These are phyloP conservation scores for Pythium phragmitis DNA, from an alignment of 352 stramenopile genomes.

Conservation along the genomic window DNA sequence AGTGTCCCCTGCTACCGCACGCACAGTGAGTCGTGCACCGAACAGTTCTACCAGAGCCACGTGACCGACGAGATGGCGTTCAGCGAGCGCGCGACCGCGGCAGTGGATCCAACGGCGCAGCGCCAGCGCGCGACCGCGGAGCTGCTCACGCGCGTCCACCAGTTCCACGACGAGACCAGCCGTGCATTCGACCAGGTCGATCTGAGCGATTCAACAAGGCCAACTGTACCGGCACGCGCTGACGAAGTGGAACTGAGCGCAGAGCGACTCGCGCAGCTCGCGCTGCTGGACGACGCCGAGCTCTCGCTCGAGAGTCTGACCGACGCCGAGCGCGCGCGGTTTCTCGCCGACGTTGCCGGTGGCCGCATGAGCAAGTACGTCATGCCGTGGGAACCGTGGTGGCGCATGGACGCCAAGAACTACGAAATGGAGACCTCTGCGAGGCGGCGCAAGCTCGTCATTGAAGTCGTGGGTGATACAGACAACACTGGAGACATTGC, in stretches of 20 bases:
- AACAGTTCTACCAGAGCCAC: slow-evolving; percentile 76
- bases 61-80: slow-evolving; percentile 59
- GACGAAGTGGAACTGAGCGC: slow-evolving; percentile 31
- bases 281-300: slow-evolving; percentile 41
- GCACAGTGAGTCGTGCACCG: slow-evolving; percentile 69
- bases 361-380: slow-evolving; percentile 66
- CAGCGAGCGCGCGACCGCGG: slow-evolving; percentile 26
- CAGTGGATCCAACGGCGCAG: slow-evolving; percentile 29
- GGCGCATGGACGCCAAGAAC: slow-evolving; percentile 37
- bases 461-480: slow-evolving; percentile 5
- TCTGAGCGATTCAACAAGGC: not conserved
- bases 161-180: slow-evolving; percentile 52
- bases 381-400: slow-evolving; percentile 73
- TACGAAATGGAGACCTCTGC: slow-evolving; percentile 57
- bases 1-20: slow-evolving; percentile 72
- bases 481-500: slow-evolving; percentile 13
- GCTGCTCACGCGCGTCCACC: slow-evolving; percentile 49
- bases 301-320: slow-evolving; percentile 70
- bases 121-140: slow-evolving; percentile 37
- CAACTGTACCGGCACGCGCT: not conserved
- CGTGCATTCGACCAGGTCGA: slow-evolving; percentile 22
- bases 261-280: slow-evolving; percentile 49
- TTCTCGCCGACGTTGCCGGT: slow-evolving; percentile 62
- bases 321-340: slow-evolving; percentile 47
- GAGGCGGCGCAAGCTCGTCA: slow-evolving; percentile 36